Conservation (phyloP, 208 protist genomes). For the Vickermania spadyakhi region DNA sequence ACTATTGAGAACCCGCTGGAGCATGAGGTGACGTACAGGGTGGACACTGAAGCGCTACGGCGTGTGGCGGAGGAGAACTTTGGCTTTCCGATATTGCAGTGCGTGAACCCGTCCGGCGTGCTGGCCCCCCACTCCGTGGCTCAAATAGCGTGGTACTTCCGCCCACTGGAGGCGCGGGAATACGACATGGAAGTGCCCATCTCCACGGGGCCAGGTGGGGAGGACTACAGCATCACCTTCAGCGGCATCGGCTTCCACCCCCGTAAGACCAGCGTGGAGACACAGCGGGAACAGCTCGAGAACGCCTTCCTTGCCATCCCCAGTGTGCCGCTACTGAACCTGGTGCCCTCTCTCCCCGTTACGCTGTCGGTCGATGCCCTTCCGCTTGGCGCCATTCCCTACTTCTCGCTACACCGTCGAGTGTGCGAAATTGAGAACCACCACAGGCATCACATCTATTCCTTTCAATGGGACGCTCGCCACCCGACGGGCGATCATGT, state of each 20-base stretch:
- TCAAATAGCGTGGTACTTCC: slow-evolving; percentile 80
- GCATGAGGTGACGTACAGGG: slow-evolving; percentile 43
- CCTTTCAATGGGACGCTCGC: slow-evolving; percentile 43
- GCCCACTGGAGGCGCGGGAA: slow-evolving; percentile 72
- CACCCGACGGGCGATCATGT: slow-evolving; percentile 47
- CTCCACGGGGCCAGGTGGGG: slow-evolving; percentile 28
- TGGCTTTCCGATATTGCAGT: slow-evolving; percentile 85
- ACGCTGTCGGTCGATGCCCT: slow-evolving; percentile 63
- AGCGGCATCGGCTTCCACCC: slow-evolving; percentile 76
- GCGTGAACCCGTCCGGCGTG: slow-evolving; percentile 66
- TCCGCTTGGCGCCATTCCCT: slow-evolving; percentile 56
- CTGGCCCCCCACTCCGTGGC: slow-evolving; percentile 38
- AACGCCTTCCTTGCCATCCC: slow-evolving; percentile 48
- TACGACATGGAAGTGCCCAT: slow-evolving; percentile 66
- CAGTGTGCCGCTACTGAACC: slow-evolving; percentile 10
- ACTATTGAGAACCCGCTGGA: slow-evolving; percentile 60
- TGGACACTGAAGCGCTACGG: slow-evolving; percentile 42
- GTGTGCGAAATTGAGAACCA: slow-evolving; percentile 51
- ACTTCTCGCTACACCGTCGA: slow-evolving; percentile 75
- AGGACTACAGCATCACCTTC: slow-evolving; percentile 68
- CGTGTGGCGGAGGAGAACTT: slow-evolving; percentile 46
- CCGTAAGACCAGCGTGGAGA: slow-evolving; percentile 17
- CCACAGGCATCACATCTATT: slow-evolving; percentile 37
- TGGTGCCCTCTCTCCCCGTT: slow-evolving; percentile 28
- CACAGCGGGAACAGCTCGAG: slow-evolving; percentile 22